Conservation (phyloP, 2,329 filamentous ascomycete species). For the Bipolaris bicolor region DNA sequence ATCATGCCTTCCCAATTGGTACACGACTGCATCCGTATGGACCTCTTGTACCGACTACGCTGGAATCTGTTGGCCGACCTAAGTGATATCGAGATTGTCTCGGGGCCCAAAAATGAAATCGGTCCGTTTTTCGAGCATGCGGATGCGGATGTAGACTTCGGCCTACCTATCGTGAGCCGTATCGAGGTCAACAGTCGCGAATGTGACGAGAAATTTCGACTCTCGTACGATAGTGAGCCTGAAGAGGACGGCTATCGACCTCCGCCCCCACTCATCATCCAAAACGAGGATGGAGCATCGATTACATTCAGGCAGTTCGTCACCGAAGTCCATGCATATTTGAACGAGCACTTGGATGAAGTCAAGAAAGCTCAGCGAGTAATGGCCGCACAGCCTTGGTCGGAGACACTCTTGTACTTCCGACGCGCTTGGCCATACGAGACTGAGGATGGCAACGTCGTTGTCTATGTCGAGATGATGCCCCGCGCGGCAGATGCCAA, state of each 20-base stretch:
- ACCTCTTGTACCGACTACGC: constrained; percentile 18
- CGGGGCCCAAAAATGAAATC: neutral
- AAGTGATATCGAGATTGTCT: constrained; percentile 8
- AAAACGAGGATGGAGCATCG: constrained; percentile 8
- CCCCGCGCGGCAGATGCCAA: neutral
- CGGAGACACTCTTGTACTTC: neutral
- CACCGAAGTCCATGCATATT: constrained; percentile 5
- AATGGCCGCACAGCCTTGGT: neutral
- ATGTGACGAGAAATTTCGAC: too few species aligned
- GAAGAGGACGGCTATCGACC: constrained; percentile 7
- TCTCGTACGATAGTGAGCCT: neutral
- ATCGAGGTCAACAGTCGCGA: neutral
- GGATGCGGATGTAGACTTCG: neutral
- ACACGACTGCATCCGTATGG: neutral
- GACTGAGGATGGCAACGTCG: neutral
- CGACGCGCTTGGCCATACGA: neutral
- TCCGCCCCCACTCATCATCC: constrained; percentile 9
- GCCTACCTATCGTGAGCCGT: neutral
- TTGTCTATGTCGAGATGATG: neutral
- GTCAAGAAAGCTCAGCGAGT: neutral
- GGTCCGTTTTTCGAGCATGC: constrained; percentile 9
- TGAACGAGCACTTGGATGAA: neutral
- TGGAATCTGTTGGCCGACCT: constrained; percentile 15
- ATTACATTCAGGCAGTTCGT: constrained; percentile 18
- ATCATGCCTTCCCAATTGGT: too few species aligned